phyloP scores from a whole-genome alignment of 495 filamentous ascomycete genomes.

The Penicillium taxi region DNA sequence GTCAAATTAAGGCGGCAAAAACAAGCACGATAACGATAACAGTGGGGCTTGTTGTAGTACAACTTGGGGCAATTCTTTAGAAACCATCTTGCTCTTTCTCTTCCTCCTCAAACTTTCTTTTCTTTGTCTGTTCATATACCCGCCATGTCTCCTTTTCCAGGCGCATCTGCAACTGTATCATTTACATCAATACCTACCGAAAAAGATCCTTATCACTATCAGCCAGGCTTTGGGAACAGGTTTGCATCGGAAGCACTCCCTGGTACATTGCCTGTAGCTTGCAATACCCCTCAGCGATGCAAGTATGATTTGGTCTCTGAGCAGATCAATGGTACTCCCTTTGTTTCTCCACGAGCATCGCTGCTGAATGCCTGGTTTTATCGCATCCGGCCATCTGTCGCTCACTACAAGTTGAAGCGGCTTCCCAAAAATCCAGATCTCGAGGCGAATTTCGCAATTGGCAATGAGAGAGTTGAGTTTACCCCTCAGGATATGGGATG shows the following conservation, averaged over 20 bases:
- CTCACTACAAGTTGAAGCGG: neutral
- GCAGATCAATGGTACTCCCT: neutral
- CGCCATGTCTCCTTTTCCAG: neutral
- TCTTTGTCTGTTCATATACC: no score
- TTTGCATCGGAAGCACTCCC: constrained; percentile 2
- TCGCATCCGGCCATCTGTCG: neutral
- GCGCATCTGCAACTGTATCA: neutral
- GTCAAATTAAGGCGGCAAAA: no score
- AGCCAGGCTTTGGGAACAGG: constrained; percentile 1
- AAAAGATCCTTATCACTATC: constrained; percentile 1
- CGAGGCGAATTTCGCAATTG: neutral
- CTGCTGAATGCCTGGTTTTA: neutral
- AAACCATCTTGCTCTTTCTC: no score
- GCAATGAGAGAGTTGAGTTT: neutral
- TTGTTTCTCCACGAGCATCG: neutral
- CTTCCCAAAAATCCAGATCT: neutral
- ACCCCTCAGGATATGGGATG: constrained; percentile 1
- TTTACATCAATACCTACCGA: neutral
- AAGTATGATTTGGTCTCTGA: neutral
- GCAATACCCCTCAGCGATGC: neutral
- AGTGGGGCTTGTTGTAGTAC: no score
- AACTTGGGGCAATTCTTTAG: no score
- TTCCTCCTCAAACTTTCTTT: no score
- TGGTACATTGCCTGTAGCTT: constrained; percentile 1
- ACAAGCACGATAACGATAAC: no score